Evolutionary conservation across 2,329 filamentous ascomycete species (phyloP).

Genomic region (Colletotrichum karsti): DNA sequence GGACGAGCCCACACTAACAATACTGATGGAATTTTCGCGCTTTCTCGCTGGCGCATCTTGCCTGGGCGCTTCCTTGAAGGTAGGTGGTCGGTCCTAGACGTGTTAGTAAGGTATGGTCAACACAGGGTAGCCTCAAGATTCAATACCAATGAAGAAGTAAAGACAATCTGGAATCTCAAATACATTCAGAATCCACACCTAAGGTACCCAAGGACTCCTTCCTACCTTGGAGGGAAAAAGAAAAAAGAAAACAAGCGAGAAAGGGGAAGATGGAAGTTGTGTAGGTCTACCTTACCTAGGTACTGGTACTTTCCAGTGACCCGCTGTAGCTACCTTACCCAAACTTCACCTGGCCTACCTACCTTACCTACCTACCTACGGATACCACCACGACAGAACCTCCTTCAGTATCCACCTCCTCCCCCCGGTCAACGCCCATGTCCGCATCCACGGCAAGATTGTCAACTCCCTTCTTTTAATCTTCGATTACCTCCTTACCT

Average conservation of each 20-base stretch:
- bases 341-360: neutral
- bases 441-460: constrained; percentile 7
- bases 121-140: neutral
- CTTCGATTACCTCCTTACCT: constrained; percentile 9
- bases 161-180: neutral
- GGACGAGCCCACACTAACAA: neutral
- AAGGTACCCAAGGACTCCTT: too few relatives aligned
- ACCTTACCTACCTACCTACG: neutral
- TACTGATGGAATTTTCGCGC: neutral
- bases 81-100: neutral
- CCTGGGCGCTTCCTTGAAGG: neutral
- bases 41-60: neutral
- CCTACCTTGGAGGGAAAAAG: too few relatives aligned
- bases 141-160: neutral
- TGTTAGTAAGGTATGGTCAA: neutral
- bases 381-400: constrained; percentile 8
- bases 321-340: neutral
- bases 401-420: constrained; percentile 22
- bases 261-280: neutral
- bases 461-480: constrained; percentile 25
- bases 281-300: neutral
- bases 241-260: neutral
- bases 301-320: constrained; percentile 18
- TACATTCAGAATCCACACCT: too few relatives aligned
- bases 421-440: constrained; percentile 4